These are phyloP conservation scores for Pulveroboletus sp. DNA, from an alignment of 1,284 basidiomycete genomes.

Conservation along the genomic window DNA sequence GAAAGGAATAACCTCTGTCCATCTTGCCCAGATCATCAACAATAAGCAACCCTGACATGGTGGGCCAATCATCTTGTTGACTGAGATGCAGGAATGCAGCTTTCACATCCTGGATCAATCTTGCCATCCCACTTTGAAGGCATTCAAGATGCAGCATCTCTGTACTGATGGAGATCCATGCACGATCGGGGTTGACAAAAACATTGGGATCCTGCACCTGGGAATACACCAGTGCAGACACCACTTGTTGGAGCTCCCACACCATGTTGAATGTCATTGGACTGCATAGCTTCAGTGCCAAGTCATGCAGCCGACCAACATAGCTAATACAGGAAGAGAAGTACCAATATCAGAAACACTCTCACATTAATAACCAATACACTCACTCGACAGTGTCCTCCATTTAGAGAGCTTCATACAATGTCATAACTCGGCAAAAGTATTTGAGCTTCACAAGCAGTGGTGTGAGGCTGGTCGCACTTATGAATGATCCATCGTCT, in stretches of 20 bases:
- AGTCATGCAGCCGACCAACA: no score
- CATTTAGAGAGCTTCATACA: not conserved
- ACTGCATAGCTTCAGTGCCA: no score
- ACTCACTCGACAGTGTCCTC: not conserved
- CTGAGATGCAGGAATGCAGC: no score
- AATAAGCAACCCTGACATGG: not conserved
- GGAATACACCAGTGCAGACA: not conserved
- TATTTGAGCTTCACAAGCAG: constrained; percentile 10
- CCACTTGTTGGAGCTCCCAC: not conserved
- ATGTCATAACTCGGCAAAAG: not conserved
- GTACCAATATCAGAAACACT: no score
- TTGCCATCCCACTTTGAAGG: not conserved
- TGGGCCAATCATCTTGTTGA: no score
- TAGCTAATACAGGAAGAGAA: no score
- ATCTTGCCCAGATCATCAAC: not conserved
- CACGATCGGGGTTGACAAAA: not conserved
- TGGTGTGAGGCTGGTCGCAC: not conserved
- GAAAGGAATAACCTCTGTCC: no score
- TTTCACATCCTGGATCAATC: not conserved
- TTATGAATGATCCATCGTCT: constrained; percentile 5
- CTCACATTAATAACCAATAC: no score
- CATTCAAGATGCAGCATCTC: not conserved
- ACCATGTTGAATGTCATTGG: no score
- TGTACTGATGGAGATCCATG: constrained; percentile 7
- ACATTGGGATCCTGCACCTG: constrained; percentile 4